Base-by-base conservation (phyloP, 1,139 yeast species). In the Blastobotrys raffinosifermentans region DNA sequence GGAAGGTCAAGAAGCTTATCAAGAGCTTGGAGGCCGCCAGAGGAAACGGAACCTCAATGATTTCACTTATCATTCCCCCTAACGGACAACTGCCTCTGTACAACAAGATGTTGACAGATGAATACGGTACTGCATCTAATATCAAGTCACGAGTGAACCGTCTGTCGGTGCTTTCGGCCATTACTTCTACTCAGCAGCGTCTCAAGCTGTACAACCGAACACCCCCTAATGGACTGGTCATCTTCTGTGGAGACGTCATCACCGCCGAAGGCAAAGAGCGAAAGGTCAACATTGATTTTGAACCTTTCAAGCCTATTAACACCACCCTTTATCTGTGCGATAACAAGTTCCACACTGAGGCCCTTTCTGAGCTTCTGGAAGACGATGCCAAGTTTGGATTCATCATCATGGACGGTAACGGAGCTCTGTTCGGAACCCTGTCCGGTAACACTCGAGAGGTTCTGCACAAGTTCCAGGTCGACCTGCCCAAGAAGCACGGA, bases 11-110 rank as follows among this genome's bases (percentile, higher is more conserved):
- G 72, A 91, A 91, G 68, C 55, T 59, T 37, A 60, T 60, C 49
- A 82, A 81, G 65, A 77, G 85, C 46, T 73, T 91, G 55, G 93
- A 89, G 61, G 68, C 69, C 57, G 97, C 97, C 41, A 77, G 96
- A 64, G 97, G 98, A 64, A 91, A 91, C 60, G 98, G 98, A 64
- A 91, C 98, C 35, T 91, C 98, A 23, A 91, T 91, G 97, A 91
- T 91, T 58, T 87, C 97, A 21, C 72, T 91, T 61, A 84, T 91
- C 55, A 85, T 91, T 48, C 71, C 98, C 32, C 98, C 98, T 53
- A 82, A 77, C 60, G 93, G 94, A 41, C 98, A 91, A 66, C 82
- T 91, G 55, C 74, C 97, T 11, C 75, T 86, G 55, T 76, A 75
- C 45, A 89, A 82, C 58, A 89, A 85, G 68, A 82, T 85, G 91